Evolutionary conservation across 768 basidiomycete species (phyloP).

Genomic region (Lactifluus piperatus): DNA sequence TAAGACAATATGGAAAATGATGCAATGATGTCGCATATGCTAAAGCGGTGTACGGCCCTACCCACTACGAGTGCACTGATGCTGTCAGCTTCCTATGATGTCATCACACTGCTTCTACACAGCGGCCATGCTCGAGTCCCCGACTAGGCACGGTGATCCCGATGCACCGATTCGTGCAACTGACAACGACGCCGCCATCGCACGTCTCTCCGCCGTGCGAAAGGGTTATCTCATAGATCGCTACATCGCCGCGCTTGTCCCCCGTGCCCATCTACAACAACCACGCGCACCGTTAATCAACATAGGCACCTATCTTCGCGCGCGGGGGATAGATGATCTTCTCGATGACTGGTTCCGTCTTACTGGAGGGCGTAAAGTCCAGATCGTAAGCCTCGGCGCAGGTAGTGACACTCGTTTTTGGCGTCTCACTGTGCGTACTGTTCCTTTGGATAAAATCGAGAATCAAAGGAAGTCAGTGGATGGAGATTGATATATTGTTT

Average conservation of each 20-base stretch:
- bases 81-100: not conserved
- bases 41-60: not conserved
- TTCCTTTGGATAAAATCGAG: not conserved
- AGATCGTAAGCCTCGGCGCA: conserved; percentile 91
- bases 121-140: not conserved
- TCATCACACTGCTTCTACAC: not conserved
- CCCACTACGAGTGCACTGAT: not conserved
- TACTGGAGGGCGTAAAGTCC: conserved; percentile 43
- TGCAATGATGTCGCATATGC: conserved; percentile 2
- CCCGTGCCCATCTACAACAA: conserved; percentile 52
- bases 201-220: conserved; percentile 77
- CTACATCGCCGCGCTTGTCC: conserved; percentile 59
- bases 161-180: conserved; percentile 67
- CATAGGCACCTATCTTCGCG: conserved; percentile 85
- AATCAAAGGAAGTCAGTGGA: not conserved
- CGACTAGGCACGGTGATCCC: conserved; percentile 28
- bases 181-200: conserved; percentile 74
- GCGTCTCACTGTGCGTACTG: conserved; percentile 65
- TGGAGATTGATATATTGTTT: not conserved
- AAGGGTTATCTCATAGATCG: conserved; percentile 77
- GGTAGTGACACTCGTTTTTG: conserved; percentile 96
- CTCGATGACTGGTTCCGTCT: conserved; percentile 47
- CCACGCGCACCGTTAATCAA: conserved; percentile 84
- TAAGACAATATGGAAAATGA: too few species aligned
- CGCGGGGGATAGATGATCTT: conserved; percentile 69